Conservation (phyloP, 2,329 filamentous ascomycete genomes). For the Aspergillus aculeatinus region DNA sequence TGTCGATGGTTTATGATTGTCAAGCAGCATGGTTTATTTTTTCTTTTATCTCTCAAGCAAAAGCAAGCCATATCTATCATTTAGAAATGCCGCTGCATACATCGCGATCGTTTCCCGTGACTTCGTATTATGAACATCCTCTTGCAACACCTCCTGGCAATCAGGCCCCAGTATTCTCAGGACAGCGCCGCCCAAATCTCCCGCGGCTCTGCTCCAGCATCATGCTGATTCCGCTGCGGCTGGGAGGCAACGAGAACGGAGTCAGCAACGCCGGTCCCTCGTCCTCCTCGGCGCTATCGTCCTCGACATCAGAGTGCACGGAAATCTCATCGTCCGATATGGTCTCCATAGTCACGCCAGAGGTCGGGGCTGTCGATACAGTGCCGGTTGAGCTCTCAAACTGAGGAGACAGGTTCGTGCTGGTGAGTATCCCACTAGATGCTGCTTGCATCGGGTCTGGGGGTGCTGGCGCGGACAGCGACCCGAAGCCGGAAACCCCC, state of each 20-base stretch:
- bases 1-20: too few relatives aligned
- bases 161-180: too few relatives aligned
- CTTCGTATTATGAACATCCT: not conserved
- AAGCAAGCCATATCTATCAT: too few relatives aligned
- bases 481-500: not conserved
- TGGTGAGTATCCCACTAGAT: conserved; percentile 3
- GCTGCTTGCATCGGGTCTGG: not conserved
- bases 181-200: not conserved
- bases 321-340: not conserved
- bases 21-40: too few relatives aligned
- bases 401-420: conserved; percentile 5
- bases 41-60: too few relatives aligned
- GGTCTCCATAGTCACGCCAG: not conserved
- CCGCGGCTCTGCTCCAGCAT: conserved; percentile 19
- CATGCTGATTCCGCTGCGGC: conserved; percentile 21
- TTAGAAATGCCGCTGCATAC: too few relatives aligned
- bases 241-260: conserved; percentile 13
- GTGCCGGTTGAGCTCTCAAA: conserved; percentile 8
- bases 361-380: conserved; percentile 11
- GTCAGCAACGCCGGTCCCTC: conserved; percentile 8
- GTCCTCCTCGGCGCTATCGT: not conserved
- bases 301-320: not conserved
- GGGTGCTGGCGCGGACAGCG: not conserved
- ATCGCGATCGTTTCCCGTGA: too few relatives aligned
- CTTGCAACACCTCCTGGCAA: not conserved